Percentiles rank a stretch among this genome's conserved stretches.
These are phyloP conservation scores for Bonia amplexicaulis DNA, from an alignment of 176 grass and related monocot genomes.

Conservation along the genomic window DNA sequence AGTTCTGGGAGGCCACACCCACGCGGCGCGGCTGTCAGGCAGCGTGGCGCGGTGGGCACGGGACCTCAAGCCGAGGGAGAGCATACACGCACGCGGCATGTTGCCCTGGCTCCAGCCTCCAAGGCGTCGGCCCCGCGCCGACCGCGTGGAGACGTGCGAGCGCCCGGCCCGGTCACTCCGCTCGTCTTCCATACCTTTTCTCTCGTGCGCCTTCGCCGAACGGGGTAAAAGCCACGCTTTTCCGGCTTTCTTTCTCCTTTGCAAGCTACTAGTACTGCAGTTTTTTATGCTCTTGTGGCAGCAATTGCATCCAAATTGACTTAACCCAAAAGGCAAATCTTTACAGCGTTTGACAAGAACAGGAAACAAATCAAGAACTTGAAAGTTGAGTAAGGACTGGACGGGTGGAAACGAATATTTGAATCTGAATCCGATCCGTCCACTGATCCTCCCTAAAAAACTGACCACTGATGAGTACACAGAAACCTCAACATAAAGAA, in stretches of 20 bases:
- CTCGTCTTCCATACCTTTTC: background rate
- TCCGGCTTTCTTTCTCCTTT: background rate
- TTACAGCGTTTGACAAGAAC: background rate
- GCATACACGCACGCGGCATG: too few relatives aligned
- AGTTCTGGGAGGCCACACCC: background rate
- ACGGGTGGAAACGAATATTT: background rate
- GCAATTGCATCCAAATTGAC: background rate
- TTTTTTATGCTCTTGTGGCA: background rate
- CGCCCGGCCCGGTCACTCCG: background rate
- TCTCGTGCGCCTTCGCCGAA: background rate
- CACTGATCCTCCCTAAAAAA: background rate
- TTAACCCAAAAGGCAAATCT: background rate
- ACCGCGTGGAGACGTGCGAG: background rate
- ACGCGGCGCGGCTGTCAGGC: background rate
- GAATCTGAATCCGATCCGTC: conserved; percentile 5
- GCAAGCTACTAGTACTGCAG: background rate
- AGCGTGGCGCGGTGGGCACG: background rate
- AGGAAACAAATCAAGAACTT: background rate
- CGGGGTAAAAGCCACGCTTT: conserved; percentile 12
- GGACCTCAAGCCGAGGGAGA: too few relatives aligned
- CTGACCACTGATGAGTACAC: background rate
- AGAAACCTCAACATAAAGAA: conserved; percentile 5
- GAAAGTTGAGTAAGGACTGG: background rate
- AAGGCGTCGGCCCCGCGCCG: background rate
- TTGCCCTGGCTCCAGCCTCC: background rate